Conservation (phyloP, 208 protist species). For the Novymonas esmeraldas region DNA sequence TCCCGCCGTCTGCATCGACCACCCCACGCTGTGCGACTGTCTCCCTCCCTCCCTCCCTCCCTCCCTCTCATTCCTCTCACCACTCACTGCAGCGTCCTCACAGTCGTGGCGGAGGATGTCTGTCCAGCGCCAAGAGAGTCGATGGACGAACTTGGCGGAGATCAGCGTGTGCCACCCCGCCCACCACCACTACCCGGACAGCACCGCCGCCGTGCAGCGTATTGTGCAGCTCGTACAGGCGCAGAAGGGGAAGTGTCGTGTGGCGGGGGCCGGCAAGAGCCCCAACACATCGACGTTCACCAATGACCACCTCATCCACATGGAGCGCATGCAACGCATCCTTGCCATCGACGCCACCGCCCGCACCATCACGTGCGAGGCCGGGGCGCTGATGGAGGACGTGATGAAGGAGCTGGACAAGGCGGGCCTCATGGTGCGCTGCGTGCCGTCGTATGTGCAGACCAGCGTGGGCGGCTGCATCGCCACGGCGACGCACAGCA, state of each 20-base stretch:
- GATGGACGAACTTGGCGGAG: slow-evolving; percentile 67
- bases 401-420: slow-evolving; percentile 50
- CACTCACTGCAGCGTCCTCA: not conserved
- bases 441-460: slow-evolving; percentile 67
- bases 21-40: not conserved
- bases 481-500: slow-evolving; percentile 70
- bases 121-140: not conserved
- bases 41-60: not conserved
- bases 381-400: slow-evolving; percentile 51
- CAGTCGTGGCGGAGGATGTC: not conserved
- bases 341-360: slow-evolving; percentile 40
- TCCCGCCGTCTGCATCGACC: not conserved
- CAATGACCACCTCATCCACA: slow-evolving; percentile 57
- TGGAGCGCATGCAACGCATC: slow-evolving; percentile 52
- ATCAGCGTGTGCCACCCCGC: slow-evolving; percentile 52
- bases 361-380: slow-evolving; percentile 51
- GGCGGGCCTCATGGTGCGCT: slow-evolving; percentile 59
- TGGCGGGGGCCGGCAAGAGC: slow-evolving; percentile 62
- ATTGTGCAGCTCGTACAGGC: slow-evolving; percentile 29
- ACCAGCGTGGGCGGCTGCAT: slow-evolving; percentile 69
- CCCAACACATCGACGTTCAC: slow-evolving; percentile 69
- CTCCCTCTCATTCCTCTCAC: not conserved
- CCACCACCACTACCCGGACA: slow-evolving; percentile 54
- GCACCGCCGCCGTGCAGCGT: slow-evolving; percentile 28
- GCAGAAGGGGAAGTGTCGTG: slow-evolving; percentile 46